Base-by-base conservation (phyloP, 495 filamentous ascomycete genomes). In the Tetracladium marchalianum region DNA sequence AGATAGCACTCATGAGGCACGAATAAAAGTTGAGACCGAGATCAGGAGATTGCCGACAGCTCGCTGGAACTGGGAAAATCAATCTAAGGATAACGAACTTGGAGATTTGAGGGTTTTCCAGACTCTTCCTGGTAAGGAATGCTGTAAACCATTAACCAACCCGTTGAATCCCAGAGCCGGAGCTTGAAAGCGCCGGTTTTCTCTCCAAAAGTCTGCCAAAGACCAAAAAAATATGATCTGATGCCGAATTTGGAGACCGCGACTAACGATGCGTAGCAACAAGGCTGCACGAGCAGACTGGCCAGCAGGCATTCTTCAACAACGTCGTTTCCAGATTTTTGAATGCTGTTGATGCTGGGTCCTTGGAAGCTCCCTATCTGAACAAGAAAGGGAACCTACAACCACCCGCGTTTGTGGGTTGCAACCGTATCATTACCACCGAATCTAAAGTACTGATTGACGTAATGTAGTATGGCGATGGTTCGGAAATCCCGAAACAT, bases 251-350 rank as follows among this genome's bases (percentile, higher is more conserved):
- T 27, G 22, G 22, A 27, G 22, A 3, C 3, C 3, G 7, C 22
- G 22, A 27, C 46, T 16, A 33, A 47, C 46, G 9, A 45, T 19
- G 4, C 3, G 9, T 55, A 43, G 69, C 59, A 0, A 64, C 75
- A 18, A 62, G 68, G 24, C 68, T 67, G 1, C 71, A 77, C 42
- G 68, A 66, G 0, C 63, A 61, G 4, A 76, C 69, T 0, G 68
- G 66, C 33, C 44, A 73, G n/a, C 66, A 68, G 4, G 64, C 65
- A n/a, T 60, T 75, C n/a, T 76, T 75, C 44, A 76, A 71, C 11
- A 67, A 66, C 11, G 47, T 72, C 11, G 71, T 70, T 1, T 62
- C 67, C 12, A 67, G 70, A 24, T 72, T 66, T 51, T 63, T 66
- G 51, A 69, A 67, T 32, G 48, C 46, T 5, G 50, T 58, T 22